phyloP scores from a whole-genome alignment of 805 yeast species.

The Saccharomycopsis sp. region DNA sequence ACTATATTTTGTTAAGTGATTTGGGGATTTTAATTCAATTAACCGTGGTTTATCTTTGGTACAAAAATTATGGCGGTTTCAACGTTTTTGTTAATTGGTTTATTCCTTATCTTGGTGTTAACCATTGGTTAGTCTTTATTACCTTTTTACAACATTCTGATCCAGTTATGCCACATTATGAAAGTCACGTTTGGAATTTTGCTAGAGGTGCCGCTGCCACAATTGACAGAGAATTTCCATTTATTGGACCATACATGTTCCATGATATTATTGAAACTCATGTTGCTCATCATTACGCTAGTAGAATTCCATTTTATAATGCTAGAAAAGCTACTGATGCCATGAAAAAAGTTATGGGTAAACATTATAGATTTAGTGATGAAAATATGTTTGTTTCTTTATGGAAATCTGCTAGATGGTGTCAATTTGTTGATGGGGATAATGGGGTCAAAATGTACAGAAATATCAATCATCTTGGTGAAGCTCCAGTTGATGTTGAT shows the following conservation, averaged over 20 bases:
- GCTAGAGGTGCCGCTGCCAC: slow-evolving; percentile 90
- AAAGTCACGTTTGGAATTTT: slow-evolving; percentile 66
- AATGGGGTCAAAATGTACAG: slow-evolving; percentile 66
- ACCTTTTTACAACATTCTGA: slow-evolving; percentile 81
- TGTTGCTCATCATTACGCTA: slow-evolving; percentile 75
- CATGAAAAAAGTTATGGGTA: slow-evolving; percentile 77
- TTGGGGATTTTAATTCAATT: slow-evolving; percentile 52
- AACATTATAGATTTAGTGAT: slow-evolving; percentile 48
- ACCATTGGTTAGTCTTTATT: slow-evolving; percentile 86
- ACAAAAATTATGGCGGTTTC: slow-evolving; percentile 50
- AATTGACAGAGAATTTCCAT: slow-evolving; percentile 75
- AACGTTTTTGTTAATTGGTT: slow-evolving; percentile 59
- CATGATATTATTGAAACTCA: slow-evolving; percentile 89
- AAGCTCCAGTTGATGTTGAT: slow-evolving; percentile 14
- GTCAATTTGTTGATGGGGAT: slow-evolving; percentile 68
- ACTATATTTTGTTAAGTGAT: slow-evolving; percentile 64
- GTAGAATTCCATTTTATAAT: slow-evolving; percentile 80
- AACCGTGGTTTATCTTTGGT: slow-evolving; percentile 47
- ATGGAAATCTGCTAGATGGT: slow-evolving; percentile 53
- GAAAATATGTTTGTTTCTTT: slow-evolving; percentile 66
- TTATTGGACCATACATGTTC: slow-evolving; percentile 67
- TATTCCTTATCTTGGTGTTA: slow-evolving; percentile 67
- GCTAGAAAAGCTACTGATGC: slow-evolving; percentile 75
- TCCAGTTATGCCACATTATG: slow-evolving; percentile 71
- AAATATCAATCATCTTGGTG: slow-evolving; percentile 55